A percentile compares a stretch with the other conserved stretches of the same genome.
Evolutionary conservation across 257 asterid genomes (phyloP).

Genomic region (Cordia subcordata): DNA sequence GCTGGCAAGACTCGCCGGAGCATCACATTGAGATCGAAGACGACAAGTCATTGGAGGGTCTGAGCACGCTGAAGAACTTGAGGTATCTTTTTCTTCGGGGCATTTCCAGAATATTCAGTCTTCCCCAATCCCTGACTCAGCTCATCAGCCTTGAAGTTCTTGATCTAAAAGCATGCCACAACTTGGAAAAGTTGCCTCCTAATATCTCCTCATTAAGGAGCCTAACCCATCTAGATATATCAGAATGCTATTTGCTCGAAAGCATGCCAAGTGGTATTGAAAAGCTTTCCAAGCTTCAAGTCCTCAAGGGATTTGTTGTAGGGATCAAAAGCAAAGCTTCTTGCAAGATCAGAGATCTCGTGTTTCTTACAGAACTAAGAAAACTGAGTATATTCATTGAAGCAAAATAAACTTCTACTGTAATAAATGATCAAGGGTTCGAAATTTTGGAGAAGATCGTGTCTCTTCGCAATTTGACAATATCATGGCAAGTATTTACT

Average conservation of each 20-base stretch:
- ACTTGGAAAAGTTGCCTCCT: conserved; percentile 1
- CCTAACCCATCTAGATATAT: conserved; percentile 8
- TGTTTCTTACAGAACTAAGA: background rate
- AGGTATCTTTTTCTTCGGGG: conserved; percentile 4
- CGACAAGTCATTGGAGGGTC: conserved; percentile 8
- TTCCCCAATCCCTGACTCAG: background rate
- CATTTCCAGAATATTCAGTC: conserved; percentile 2
- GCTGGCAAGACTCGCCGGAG: conserved; percentile 1
- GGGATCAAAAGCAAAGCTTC: background rate
- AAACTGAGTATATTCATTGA: background rate
- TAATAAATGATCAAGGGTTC: background rate
- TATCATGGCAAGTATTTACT: background rate
- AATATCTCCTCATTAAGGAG: conserved; percentile 2
- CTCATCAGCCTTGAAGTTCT: conserved; percentile 11
- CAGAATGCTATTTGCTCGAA: conserved; percentile 7
- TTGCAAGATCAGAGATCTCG: conserved; percentile 2
- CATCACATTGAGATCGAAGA: conserved; percentile 11
- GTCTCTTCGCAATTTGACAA: background rate
- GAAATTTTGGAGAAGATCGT: background rate
- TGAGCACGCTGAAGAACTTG: background rate
- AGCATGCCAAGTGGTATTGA: conserved; percentile 11
- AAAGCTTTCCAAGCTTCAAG: conserved; percentile 8
- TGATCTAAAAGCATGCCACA: conserved; percentile 8
- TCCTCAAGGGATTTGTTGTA: background rate
- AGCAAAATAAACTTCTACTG: background rate